Conservation (phyloP, 306 rosid species). For the Neltuma alba region DNA sequence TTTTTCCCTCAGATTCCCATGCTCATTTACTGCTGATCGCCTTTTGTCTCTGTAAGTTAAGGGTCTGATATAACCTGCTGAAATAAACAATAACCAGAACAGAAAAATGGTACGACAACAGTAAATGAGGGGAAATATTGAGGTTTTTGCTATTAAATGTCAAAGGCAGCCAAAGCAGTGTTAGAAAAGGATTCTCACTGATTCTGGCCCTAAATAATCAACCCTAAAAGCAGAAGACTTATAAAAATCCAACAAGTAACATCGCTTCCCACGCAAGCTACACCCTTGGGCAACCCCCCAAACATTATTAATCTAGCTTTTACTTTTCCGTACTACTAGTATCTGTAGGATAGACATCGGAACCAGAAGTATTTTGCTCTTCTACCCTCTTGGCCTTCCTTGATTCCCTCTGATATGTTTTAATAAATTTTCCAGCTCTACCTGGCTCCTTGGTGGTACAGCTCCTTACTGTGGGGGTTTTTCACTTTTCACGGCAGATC, state of each 20-base stretch:
- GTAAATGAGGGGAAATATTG: background rate
- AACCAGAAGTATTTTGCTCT: too few relatives aligned
- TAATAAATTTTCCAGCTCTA: background rate
- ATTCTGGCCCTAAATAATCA: too few relatives aligned
- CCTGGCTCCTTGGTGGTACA: background rate
- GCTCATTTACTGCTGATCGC: background rate
- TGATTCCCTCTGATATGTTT: background rate
- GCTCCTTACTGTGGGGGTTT: conserved; percentile 19
- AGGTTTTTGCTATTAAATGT: background rate
- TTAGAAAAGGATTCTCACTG: too few relatives aligned
- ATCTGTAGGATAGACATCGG: background rate
- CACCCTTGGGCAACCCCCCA: too few relatives aligned
- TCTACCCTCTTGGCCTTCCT: background rate
- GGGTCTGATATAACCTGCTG: background rate
- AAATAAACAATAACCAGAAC: background rate
- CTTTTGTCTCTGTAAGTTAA: too few relatives aligned
- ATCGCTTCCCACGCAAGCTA: background rate
- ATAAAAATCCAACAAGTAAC: background rate
- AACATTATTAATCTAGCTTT: too few relatives aligned
- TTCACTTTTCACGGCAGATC: conserved; percentile 29
- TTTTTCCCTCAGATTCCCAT: conserved; percentile 22
- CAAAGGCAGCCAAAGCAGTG: too few relatives aligned
- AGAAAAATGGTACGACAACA: background rate
- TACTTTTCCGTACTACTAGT: too few relatives aligned
- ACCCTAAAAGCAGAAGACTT: background rate